These are phyloP conservation scores for Coriolopsis trogii DNA, from an alignment of 1,284 basidiomycete species.

Conservation along the genomic window DNA sequence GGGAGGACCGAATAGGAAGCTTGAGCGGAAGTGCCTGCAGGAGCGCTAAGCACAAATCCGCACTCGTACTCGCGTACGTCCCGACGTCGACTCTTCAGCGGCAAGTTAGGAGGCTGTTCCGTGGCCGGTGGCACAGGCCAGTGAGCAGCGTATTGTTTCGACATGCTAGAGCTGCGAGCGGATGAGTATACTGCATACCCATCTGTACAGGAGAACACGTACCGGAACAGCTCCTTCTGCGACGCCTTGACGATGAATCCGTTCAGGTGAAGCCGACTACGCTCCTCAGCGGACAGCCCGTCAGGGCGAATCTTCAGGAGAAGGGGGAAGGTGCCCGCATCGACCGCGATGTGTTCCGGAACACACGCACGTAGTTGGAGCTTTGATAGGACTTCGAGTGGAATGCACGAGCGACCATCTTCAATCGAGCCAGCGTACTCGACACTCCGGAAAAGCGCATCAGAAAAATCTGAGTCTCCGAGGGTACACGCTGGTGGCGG, in stretches of 20 bases:
- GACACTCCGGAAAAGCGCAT: conserved; percentile 25
- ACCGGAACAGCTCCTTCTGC: conserved; percentile 71
- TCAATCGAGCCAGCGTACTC: conserved; percentile 48
- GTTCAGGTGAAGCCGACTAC: conserved; percentile 54
- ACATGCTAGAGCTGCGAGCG: conserved; percentile 41
- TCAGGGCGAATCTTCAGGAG: conserved; percentile 62
- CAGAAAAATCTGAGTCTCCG: conserved; percentile 14
- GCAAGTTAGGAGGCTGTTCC: conserved; percentile 63
- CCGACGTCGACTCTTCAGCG: conserved; percentile 39
- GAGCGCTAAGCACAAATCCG: conserved; percentile 41
- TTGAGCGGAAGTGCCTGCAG: conserved; percentile 22
- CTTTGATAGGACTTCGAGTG: conserved; percentile 55
- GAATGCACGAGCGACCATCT: conserved; percentile 39
- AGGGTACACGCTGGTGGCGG: conserved; percentile 22
- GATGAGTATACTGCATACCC: not conserved
- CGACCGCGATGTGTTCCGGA: conserved; percentile 53
- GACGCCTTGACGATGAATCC: conserved; percentile 57
- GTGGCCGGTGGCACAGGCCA: conserved; percentile 57
- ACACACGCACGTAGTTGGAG: conserved; percentile 64
- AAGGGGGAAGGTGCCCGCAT: conserved; percentile 51
- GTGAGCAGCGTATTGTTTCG: conserved; percentile 41
- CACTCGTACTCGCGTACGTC: conserved; percentile 52
- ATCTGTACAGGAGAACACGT: conserved; percentile 22
- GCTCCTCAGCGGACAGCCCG: conserved; percentile 47
- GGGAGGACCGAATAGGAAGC: conserved; percentile 61